Conservation (phyloP, 768 basidiomycete genomes). For the Hypholoma sublateritium region DNA sequence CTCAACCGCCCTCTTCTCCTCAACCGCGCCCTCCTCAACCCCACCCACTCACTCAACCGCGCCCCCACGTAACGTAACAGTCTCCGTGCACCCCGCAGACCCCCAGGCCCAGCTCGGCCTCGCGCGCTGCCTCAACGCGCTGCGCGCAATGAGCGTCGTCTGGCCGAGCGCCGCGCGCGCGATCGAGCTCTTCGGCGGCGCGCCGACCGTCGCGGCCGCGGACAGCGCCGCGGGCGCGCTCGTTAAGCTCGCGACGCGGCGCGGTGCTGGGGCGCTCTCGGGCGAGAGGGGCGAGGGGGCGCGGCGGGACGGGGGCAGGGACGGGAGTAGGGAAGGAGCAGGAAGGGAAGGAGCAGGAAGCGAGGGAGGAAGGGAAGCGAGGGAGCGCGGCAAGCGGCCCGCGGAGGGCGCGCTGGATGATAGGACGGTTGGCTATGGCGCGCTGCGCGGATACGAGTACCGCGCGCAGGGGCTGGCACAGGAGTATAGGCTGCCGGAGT, state of each 20-base stretch:
- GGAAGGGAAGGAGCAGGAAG: no score
- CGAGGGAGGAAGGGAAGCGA: no score
- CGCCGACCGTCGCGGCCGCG: slow-evolving; percentile 30
- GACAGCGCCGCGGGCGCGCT: slow-evolving; percentile 16
- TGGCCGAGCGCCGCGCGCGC: slow-evolving; percentile 82
- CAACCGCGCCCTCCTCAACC: neutral
- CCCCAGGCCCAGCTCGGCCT: slow-evolving; percentile 70
- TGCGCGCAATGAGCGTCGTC: slow-evolving; percentile 62
- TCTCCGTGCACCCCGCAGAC: slow-evolving; percentile 63
- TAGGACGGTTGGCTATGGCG: slow-evolving; percentile 11
- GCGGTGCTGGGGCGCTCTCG: no score
- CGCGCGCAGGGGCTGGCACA: neutral
- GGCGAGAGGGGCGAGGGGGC: no score
- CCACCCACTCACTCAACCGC: no score
- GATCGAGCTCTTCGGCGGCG: slow-evolving; percentile 67
- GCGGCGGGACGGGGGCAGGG: no score
- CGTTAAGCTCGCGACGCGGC: slow-evolving; percentile 8
- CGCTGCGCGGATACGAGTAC: neutral
- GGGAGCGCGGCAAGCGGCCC: slow-evolving; percentile 55
- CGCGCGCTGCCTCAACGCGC: slow-evolving; percentile 62
- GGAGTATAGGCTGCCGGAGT: neutral
- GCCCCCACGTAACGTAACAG: no score
- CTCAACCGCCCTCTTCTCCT: neutral
- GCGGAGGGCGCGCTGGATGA: slow-evolving; percentile 52
- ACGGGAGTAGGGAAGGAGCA: no score